A percentile compares a stretch with the other conserved stretches of the same genome.
Conservation (phyloP, 495 filamentous ascomycete species). For the Peziza echinospora region DNA sequence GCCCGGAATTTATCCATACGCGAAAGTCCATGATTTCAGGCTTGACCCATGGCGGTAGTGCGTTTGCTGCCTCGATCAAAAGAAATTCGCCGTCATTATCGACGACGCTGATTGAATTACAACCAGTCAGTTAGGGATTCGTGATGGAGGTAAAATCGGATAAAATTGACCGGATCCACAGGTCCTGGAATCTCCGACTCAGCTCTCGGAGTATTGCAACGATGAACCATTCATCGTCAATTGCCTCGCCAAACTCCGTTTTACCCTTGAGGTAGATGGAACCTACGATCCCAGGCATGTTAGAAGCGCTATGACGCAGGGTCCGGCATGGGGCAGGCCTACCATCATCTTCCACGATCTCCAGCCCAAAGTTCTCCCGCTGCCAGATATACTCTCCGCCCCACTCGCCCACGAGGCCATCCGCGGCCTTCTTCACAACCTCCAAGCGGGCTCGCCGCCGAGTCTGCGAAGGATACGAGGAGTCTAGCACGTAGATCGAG, state of each 20-base stretch:
- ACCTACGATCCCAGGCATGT: no score
- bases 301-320: background rate
- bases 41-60: constrained; percentile 71
- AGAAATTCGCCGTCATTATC: constrained; percentile 92
- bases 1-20: constrained; percentile 58
- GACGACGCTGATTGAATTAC: constrained; percentile 32
- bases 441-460: constrained; percentile 40
- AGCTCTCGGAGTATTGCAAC: constrained; percentile 77
- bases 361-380: constrained; percentile 49
- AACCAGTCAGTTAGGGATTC: background rate
- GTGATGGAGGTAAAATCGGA: no score
- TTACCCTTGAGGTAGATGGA: constrained; percentile 4
- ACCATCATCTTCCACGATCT: constrained; percentile 39
- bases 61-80: constrained; percentile 78
- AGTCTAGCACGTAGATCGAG: constrained; percentile 48
- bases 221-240: constrained; percentile 94
- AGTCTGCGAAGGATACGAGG: constrained; percentile 24
- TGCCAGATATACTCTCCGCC: constrained; percentile 79
- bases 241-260: constrained; percentile 75
- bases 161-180: constrained; percentile 38
- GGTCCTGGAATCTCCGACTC: constrained; percentile 43
- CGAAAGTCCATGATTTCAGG: constrained; percentile 76
- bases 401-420: constrained; percentile 29
- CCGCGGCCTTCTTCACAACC: constrained; percentile 44
- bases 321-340: constrained; percentile 9